Evolutionary conservation across 495 filamentous ascomycete species (phyloP).

Genomic region (Trichoderma asperelloides): DNA sequence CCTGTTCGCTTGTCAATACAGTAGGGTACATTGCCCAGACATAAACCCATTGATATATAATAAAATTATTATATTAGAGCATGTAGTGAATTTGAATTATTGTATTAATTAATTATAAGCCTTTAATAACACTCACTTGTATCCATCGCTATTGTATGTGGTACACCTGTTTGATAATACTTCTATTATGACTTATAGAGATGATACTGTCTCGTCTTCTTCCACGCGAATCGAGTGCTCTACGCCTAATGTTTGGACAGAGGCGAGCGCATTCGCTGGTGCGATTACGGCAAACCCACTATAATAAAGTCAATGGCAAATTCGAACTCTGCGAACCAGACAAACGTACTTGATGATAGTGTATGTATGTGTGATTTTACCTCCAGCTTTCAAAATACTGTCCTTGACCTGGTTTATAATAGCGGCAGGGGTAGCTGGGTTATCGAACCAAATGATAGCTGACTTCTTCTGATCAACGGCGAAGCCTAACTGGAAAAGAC

Average conservation of each 20-base stretch:
- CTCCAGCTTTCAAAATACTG: slow-evolving; percentile 57
- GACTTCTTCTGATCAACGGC: slow-evolving; percentile 37
- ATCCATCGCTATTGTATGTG: too few relatives aligned
- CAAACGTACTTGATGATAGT: slow-evolving; percentile 47
- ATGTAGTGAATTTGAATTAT: too few relatives aligned
- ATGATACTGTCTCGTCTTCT: slow-evolving; percentile 56
- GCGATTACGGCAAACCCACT: slow-evolving; percentile 74
- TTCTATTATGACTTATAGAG: slow-evolving; percentile 10
- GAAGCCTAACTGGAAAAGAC: neutral
- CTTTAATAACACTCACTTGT: too few relatives aligned
- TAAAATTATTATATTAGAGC: too few relatives aligned
- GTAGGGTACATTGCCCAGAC: too few relatives aligned
- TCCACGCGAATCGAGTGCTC: slow-evolving; percentile 63
- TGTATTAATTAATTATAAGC: too few relatives aligned
- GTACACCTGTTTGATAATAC: neutral
- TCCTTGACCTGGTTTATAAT: slow-evolving; percentile 62
- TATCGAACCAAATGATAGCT: slow-evolving; percentile 69
- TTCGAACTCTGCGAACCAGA: neutral
- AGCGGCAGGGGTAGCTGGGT: slow-evolving; percentile 54
- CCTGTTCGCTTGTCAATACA: too few relatives aligned
- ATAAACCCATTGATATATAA: too few relatives aligned
- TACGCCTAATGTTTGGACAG: slow-evolving; percentile 55
- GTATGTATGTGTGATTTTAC: slow-evolving; percentile 49
- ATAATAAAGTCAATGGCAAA: slow-evolving; percentile 14
- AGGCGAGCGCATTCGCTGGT: slow-evolving; percentile 56